Conservation (phyloP, 176 grass and related monocot genomes). For the Oryza nivara region DNA sequence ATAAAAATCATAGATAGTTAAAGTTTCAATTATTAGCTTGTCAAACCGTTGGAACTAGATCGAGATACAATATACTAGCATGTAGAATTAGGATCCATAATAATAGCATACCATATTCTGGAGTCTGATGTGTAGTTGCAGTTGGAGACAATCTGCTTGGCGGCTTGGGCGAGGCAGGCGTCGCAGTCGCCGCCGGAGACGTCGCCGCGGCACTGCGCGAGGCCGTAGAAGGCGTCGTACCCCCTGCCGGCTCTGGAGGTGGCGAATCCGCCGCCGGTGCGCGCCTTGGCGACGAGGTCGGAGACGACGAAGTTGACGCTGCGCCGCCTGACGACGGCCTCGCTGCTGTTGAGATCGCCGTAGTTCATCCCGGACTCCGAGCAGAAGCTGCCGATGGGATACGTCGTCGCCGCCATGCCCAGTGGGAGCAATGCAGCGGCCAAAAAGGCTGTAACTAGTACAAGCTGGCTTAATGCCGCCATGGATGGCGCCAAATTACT, state of each 20-base stretch:
- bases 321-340: background rate
- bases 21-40: too few relatives aligned
- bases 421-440: too few relatives aligned
- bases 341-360: background rate
- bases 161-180: conserved; percentile 57
- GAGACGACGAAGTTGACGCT: conserved; percentile 53
- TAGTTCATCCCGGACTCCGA: too few relatives aligned
- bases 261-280: conserved; percentile 43
- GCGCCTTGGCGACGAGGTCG: conserved; percentile 52
- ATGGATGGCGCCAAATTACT: too few relatives aligned
- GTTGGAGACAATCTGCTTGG: conserved; percentile 48
- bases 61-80: too few relatives aligned
- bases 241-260: conserved; percentile 8
- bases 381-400: conserved; percentile 40
- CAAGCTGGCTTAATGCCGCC: too few relatives aligned
- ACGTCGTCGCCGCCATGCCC: too few relatives aligned
- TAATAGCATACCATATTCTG: conserved; percentile 42
- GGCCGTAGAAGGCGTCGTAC: conserved; percentile 48
- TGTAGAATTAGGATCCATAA: too few relatives aligned
- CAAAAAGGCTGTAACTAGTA: too few relatives aligned
- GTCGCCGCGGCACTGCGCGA: conserved; percentile 70
- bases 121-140: conserved; percentile 59
- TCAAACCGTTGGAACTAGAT: too few relatives aligned
- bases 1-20: too few relatives aligned
- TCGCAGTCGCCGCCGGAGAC: conserved; percentile 58